A percentile compares a stretch with the other conserved stretches of the same genome.
Conservation (phyloP, 352 stramenopile genomes). For the Phytopythium mirpurense region DNA sequence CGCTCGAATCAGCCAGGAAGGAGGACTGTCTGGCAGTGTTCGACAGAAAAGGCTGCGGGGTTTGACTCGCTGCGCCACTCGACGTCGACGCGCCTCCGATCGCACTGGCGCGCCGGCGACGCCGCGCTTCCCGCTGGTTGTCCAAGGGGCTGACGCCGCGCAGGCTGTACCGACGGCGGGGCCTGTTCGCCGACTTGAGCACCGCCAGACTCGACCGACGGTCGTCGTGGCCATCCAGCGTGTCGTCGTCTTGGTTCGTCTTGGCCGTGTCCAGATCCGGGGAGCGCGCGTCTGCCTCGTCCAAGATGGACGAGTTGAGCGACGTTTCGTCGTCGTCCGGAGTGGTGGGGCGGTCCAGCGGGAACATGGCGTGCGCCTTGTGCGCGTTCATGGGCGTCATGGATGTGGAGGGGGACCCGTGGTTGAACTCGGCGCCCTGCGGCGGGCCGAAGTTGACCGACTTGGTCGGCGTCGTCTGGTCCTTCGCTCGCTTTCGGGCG, state of each 20-base stretch:
- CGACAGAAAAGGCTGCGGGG: conserved; percentile 2
- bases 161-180: conserved; percentile 52
- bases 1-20: conserved; percentile 35
- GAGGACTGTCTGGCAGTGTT: conserved; percentile 23
- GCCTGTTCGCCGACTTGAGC: conserved; percentile 23
- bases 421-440: conserved; percentile 74
- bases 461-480: conserved; percentile 67
- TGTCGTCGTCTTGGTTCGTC: conserved; percentile 19
- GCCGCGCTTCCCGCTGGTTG: conserved; percentile 57
- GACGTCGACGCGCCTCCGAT: conserved; percentile 16
- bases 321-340: conserved; percentile 77
- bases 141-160: conserved; percentile 77
- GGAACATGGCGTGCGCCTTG: conserved; percentile 59
- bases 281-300: conserved; percentile 51
- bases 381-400: conserved; percentile 78
- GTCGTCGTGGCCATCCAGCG: conserved; percentile 5
- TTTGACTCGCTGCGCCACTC: not conserved
- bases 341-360: conserved; percentile 34
- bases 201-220: conserved; percentile 24
- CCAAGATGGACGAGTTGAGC: conserved; percentile 79
- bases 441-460: conserved; percentile 81
- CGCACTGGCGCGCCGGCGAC: conserved; percentile 39
- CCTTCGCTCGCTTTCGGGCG: conserved; percentile 44
- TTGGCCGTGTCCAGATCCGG: conserved; percentile 33
- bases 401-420: conserved; percentile 74